phyloP scores from a whole-genome alignment of 2,329 filamentous ascomycete species.

The Zymoseptoria brevis region DNA sequence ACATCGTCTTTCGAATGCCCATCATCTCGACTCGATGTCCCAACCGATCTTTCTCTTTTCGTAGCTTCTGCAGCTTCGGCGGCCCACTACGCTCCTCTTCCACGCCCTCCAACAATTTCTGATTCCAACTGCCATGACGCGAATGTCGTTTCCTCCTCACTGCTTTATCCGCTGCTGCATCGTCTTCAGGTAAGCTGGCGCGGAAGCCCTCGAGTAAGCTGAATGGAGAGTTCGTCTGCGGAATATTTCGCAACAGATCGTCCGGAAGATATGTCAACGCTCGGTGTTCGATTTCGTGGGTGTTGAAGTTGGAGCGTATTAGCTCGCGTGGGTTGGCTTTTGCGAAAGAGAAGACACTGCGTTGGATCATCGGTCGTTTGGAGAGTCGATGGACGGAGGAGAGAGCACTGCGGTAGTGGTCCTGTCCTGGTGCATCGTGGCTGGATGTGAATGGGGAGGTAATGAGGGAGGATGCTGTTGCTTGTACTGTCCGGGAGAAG shows the following conservation, averaged over 20 bases:
- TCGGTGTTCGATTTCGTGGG: slow-evolving; percentile 86
- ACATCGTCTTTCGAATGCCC: slow-evolving; percentile 92
- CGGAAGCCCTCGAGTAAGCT: slow-evolving; percentile 96
- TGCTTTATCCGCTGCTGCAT: slow-evolving; percentile 28
- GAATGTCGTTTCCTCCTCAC: slow-evolving; percentile 57
- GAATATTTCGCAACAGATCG: slow-evolving; percentile 81
- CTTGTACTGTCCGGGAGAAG: slow-evolving; percentile 89
- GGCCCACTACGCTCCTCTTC: slow-evolving; percentile 54
- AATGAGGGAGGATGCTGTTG: slow-evolving; percentile 86
- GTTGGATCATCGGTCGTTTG: slow-evolving; percentile 72
- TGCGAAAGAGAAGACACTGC: slow-evolving; percentile 83
- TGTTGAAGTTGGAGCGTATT: slow-evolving; percentile 83
- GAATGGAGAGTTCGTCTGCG: slow-evolving; percentile 76
- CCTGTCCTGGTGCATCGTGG: slow-evolving; percentile 40
- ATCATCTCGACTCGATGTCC: slow-evolving; percentile 86
- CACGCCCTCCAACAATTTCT: slow-evolving; percentile 60
- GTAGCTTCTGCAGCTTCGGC: slow-evolving; percentile 63
- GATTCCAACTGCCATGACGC: slow-evolving; percentile 58
- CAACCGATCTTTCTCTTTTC: slow-evolving; percentile 70
- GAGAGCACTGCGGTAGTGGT: slow-evolving; percentile 79
- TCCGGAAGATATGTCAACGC: slow-evolving; percentile 83
- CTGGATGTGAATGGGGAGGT: slow-evolving; percentile 34
- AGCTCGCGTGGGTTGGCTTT: slow-evolving; percentile 89
- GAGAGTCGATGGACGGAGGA: slow-evolving; percentile 84
- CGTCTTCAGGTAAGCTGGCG: slow-evolving; percentile 70